Conservation (phyloP, 1,284 basidiomycete genomes). For the Malassezia brasiliensis region DNA sequence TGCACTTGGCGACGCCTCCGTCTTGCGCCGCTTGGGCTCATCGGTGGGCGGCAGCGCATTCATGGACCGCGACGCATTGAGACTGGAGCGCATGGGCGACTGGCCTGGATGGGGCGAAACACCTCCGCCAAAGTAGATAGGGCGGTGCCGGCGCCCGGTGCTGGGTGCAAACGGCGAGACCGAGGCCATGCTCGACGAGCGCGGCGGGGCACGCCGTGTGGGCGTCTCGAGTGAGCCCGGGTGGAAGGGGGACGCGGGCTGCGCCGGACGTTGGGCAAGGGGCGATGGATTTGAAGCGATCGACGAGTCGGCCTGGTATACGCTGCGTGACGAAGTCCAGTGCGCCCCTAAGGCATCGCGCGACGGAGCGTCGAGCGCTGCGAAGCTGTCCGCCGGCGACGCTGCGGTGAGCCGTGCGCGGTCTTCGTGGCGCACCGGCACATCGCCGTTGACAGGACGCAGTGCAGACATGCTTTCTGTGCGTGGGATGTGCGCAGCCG, state of each 20-base stretch:
- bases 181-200: background rate
- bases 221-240: slow-evolving; percentile 12
- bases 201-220: background rate
- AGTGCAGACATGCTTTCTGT: background rate
- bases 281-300: background rate
- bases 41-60: background rate
- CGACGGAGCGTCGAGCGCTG: background rate
- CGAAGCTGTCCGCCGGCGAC: background rate
- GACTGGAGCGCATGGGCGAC: slow-evolving; percentile 7
- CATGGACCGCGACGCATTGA: slow-evolving; percentile 4
- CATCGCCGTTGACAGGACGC: background rate
- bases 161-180: slow-evolving; percentile 7
- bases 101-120: background rate
- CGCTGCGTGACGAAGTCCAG: background rate
- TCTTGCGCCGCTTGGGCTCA: slow-evolving; percentile 9
- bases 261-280: background rate
- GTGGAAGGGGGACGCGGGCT: background rate
- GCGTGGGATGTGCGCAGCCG: background rate
- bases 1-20: background rate
- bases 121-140: slow-evolving; percentile 16
- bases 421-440: background rate
- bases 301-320: background rate
- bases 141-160: slow-evolving; percentile 11
- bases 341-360: background rate
- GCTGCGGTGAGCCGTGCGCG: background rate